Base-by-base conservation (phyloP, 1,284 basidiomycete species). In the Microstroma glucosiphilum region DNA sequence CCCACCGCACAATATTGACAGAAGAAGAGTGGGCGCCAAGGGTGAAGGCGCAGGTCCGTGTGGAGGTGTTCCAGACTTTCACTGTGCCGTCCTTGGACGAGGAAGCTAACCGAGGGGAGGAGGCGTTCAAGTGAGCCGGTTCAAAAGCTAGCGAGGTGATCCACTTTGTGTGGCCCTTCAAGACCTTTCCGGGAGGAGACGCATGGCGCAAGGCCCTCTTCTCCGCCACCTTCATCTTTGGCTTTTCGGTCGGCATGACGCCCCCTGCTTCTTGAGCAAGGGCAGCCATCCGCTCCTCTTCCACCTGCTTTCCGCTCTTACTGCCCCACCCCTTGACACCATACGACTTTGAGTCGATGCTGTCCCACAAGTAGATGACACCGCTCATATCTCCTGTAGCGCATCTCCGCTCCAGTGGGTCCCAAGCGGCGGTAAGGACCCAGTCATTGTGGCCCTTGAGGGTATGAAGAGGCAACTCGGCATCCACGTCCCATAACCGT, bases 341-440 rank as follows among this genome's bases (percentile, higher is more conserved):
- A 19, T 69, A 69, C 40, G 57, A 60, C 51, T 37, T 55, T 56
- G 42, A 12, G 46, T 76, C 70, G 40, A 77, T 65, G 21, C 73
- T 72, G 41, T 76, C 62, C 76, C 76, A 78, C 25, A 78, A 60
- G 67, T 73, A 74, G 13, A 78, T 72, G 40, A 76, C 73, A 43
- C 76, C 76, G 23, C 71, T 68, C 75, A 73, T 76, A 53, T 73
- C 76, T 41, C 76, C 96, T 0, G 91, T 94, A 0, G 92, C 94
- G 17, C 97, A 82, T 68, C 88, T 87, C 60, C 91, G 84, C 77
- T 96, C 94, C 81, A 89, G 84, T 0, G 90, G 88, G 73, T 97
- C 93, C 94, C 94, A 98, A 77, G 96, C 96, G 1, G 93, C 90
- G 70, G 92, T 96, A 0, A 98, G 83, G 1, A 98, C 91, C 93